phyloP scores from a whole-genome alignment of 129 eudicot genomes.

The Glebionis coronaria region DNA sequence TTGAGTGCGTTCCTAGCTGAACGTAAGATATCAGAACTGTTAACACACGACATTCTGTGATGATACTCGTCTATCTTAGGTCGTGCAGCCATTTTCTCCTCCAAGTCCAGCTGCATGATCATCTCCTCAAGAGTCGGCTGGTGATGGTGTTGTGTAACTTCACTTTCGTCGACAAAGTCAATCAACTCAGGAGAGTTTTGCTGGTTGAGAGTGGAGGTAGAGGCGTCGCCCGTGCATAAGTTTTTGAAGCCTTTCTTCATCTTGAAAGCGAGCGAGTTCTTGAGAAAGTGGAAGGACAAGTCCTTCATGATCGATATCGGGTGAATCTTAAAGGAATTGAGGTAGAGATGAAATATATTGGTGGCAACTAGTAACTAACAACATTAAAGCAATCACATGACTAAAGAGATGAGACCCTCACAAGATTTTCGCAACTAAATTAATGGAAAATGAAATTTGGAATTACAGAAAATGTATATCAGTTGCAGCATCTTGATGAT shows the following conservation, averaged over 20 bases:
- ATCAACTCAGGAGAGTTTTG: conserved; percentile 24
- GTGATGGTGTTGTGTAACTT: neutral
- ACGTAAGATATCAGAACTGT: conserved; percentile 80
- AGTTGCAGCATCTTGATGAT: conserved; percentile 20
- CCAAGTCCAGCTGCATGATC: conserved; percentile 69
- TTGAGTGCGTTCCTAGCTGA: conserved; percentile 85
- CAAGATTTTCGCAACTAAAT: conserved; percentile 1
- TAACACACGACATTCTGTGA: conserved; percentile 89
- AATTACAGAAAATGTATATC: neutral
- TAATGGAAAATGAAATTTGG: neutral
- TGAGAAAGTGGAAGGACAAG: conserved; percentile 57
- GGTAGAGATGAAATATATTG: neutral
- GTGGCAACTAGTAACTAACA: neutral
- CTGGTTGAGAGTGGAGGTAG: conserved; percentile 77
- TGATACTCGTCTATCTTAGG: conserved; percentile 30
- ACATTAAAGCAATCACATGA: conserved; percentile 31
- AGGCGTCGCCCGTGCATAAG: conserved; percentile 62
- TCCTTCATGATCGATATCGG: conserved; percentile 52
- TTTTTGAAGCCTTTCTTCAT: conserved; percentile 66
- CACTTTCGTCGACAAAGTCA: neutral
- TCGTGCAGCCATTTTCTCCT: conserved; percentile 53
- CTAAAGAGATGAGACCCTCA: conserved; percentile 8
- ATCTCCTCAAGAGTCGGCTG: conserved; percentile 86
- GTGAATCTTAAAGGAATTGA: neutral
- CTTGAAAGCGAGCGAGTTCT: conserved; percentile 54